Evolutionary conservation across 768 basidiomycete genomes (phyloP), one percentile per base, ranked within the genome.

Genomic region (Podaxis sp.): DNA sequence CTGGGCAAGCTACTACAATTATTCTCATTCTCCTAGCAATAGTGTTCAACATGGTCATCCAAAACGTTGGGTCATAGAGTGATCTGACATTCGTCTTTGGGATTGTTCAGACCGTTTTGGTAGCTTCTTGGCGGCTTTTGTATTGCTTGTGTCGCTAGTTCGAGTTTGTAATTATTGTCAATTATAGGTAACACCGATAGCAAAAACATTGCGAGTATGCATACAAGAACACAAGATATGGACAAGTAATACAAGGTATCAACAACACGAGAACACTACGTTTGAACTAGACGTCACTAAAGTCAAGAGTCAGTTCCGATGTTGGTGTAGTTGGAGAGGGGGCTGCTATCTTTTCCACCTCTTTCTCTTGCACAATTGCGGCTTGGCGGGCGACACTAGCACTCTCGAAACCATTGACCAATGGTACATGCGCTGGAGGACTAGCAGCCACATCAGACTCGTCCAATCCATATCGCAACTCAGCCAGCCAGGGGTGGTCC

Each of bases 401-500:
- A 54, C 72, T 73, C 57, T 84, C 84, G 64, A 76, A 85, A 33
- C 70, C 76, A 76, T 66, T 82, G 72, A 61, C 81, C 76, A 9
- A 72, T 76, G 13, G 71, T 68, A 7, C 81, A 77, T 56, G 83
- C 80, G 56, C 75, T 80, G 52, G 80, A 77, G 25, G 64, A 47
- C 63, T 64, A 8, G 81, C 79, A 65, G 83, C 76, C 67, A 88
- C 86, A 2, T 80, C 80, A 63, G 87, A 86, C 66, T 91, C 88
- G 67, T 88, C 61, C 40, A 93, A 77, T 8, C 87, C 84, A 68
- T 88, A 89, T 57, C 88, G 84, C 73, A 94, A 89, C 58, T 90
- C 87, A 43, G 89, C 77, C 82, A 96, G 91, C 96, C 97, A 98
- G 15, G 86, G 83, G 73, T 98, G 93, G 41, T 88, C 81, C 76